Conservation (phyloP, 2,329 filamentous ascomycete species). For the Teratosphaeria destructans region DNA sequence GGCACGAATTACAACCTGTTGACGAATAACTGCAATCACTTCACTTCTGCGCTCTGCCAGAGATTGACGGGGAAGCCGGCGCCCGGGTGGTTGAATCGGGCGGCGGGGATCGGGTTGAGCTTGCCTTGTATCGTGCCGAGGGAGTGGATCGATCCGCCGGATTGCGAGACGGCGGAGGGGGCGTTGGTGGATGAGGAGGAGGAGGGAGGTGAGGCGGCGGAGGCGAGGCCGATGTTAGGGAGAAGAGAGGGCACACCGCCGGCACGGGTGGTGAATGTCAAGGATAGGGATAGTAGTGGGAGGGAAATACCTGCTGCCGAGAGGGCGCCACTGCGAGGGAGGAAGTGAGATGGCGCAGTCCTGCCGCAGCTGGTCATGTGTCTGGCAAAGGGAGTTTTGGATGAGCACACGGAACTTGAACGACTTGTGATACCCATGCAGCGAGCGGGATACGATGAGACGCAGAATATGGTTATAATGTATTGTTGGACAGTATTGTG, state of each 20-base stretch:
- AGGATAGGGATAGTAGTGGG: slow-evolving; percentile 30
- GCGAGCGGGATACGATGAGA: background rate
- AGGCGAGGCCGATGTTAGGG: slow-evolving; percentile 37
- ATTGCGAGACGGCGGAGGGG: slow-evolving; percentile 62
- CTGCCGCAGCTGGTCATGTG: background rate
- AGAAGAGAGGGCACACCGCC: slow-evolving; percentile 23
- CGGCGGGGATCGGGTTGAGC: slow-evolving; percentile 71
- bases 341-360: background rate
- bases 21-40: slow-evolving; percentile 81
- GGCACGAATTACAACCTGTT: slow-evolving; percentile 72
- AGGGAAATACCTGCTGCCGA: slow-evolving; percentile 34
- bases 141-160: slow-evolving; percentile 73
- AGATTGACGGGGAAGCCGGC: slow-evolving; percentile 60
- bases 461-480: background rate
- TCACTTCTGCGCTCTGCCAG: slow-evolving; percentile 66
- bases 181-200: slow-evolving; percentile 52
- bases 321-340: slow-evolving; percentile 32
- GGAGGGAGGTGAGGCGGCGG: slow-evolving; percentile 36
- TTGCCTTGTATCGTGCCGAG: slow-evolving; percentile 72
- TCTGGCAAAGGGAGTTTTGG: background rate
- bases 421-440: background rate
- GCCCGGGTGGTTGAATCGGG: slow-evolving; percentile 69
- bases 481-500: background rate
- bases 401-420: background rate
- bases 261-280: slow-evolving; percentile 14